Percentiles rank a stretch among this genome's conserved stretches.
These are phyloP conservation scores for Kwoniella shivajii DNA, from an alignment of 1,284 basidiomycete genomes.

Conservation along the genomic window DNA sequence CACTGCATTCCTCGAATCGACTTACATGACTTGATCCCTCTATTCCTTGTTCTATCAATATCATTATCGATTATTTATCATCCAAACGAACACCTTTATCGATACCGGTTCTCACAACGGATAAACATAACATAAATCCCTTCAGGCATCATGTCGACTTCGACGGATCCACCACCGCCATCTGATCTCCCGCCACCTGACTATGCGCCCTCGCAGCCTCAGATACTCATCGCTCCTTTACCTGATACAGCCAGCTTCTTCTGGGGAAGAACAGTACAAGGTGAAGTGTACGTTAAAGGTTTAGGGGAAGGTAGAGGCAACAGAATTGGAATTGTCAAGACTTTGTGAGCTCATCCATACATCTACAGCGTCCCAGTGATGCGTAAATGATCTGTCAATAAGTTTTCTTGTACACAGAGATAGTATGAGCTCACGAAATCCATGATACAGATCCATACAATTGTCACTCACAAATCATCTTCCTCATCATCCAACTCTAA, in stretches of 20 bases:
- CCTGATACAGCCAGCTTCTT: constrained; percentile 50
- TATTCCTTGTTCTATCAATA: not conserved
- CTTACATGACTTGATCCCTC: no score
- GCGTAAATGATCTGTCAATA: not conserved
- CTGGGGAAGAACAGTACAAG: constrained; percentile 47
- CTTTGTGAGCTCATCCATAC: no score
- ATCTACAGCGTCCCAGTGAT: not conserved
- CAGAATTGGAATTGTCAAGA: constrained; percentile 32
- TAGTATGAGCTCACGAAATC: constrained; percentile 1
- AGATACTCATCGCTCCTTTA: constrained; percentile 47
- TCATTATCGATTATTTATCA: not conserved
- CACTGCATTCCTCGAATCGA: no score
- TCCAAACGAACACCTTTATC: not conserved
- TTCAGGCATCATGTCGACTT: constrained; percentile 1
- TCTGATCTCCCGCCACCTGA: constrained; percentile 33
- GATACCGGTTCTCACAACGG: not conserved
- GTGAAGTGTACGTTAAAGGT: constrained; percentile 51
- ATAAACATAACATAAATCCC: not conserved
- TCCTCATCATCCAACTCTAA: constrained; percentile 28
- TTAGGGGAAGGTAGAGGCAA: constrained; percentile 35
- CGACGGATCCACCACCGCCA: constrained; percentile 4
- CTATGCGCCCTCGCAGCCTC: constrained; percentile 45
- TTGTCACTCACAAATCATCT: constrained; percentile 33
- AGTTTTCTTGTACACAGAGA: not conserved
- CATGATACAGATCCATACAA: constrained; percentile 27